A percentile compares a stretch with the other conserved stretches of the same genome.
phyloP scores from a whole-genome alignment of 139 green algal genomes.

The Axilococcus clingmanii region DNA sequence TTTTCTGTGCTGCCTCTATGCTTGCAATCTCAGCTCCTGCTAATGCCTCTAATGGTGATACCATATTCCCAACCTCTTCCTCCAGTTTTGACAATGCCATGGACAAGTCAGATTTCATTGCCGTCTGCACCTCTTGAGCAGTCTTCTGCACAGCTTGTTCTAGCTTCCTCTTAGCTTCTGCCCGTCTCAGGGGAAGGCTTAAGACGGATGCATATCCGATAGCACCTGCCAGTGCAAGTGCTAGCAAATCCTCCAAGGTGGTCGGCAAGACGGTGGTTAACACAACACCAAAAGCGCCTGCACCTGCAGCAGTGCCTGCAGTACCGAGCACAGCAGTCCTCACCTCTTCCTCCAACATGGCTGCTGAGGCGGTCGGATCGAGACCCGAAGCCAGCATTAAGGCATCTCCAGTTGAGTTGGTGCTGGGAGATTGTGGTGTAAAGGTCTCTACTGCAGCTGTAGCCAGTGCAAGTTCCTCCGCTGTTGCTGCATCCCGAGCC shows the following conservation, averaged over 20 bases:
- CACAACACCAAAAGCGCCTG: conserved; percentile 36
- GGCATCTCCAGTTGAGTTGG: conserved; percentile 13
- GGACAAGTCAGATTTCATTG: conserved; percentile 31
- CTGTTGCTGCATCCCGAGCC: conserved; percentile 10
- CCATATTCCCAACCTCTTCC: conserved; percentile 19
- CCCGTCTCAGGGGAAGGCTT: conserved; percentile 70
- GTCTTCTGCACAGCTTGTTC: conserved; percentile 40
- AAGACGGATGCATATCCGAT: conserved; percentile 69
- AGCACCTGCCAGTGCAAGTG: conserved; percentile 37
- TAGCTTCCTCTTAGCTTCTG: conserved; percentile 78
- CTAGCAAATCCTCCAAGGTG: conserved; percentile 73
- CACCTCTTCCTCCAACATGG: conserved; percentile 74
- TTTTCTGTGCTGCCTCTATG: conserved; percentile 8
- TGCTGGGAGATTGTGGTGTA: background rate
- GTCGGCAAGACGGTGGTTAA: conserved; percentile 48
- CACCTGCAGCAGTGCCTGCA: conserved; percentile 46
- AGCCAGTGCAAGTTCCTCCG: conserved; percentile 1
- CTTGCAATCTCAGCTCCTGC: conserved; percentile 12
- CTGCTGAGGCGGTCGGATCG: conserved; percentile 27
- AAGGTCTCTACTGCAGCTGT: background rate
- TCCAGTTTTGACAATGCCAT: conserved; percentile 16
- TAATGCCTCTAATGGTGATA: conserved; percentile 29
- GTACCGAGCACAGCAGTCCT: conserved; percentile 62
- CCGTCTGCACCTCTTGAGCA: conserved; percentile 23
- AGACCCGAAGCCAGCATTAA: conserved; percentile 29